These are phyloP conservation scores for Coemansia reversa DNA, from an alignment of 192 early-diverging fungal genomes.

Conservation along the genomic window DNA sequence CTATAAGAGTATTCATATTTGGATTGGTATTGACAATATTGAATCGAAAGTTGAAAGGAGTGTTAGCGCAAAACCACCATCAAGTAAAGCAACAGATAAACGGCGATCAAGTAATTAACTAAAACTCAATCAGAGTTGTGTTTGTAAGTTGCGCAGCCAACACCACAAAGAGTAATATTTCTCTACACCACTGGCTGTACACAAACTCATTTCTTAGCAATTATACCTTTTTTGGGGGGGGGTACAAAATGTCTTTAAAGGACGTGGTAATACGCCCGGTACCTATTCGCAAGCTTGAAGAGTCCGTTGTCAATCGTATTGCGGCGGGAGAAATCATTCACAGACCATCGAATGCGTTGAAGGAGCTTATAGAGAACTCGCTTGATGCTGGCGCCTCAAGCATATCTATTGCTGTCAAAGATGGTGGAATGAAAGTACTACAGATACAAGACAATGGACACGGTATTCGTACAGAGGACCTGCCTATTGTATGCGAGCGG, in stretches of 20 bases:
- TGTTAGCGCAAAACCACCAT: no score
- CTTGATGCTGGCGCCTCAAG: conserved; percentile 88
- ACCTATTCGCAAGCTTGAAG: conserved; percentile 79
- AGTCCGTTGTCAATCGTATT: conserved; percentile 90
- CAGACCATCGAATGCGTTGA: conserved; percentile 91
- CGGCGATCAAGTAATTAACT: no score
- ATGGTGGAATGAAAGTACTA: conserved; percentile 90
- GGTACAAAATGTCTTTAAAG: not conserved
- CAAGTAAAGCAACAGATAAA: no score
- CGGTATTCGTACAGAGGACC: conserved; percentile 89
- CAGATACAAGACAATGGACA: conserved; percentile 95
- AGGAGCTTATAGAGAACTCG: conserved; percentile 96
- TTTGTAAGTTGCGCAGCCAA: no score
- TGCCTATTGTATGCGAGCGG: conserved; percentile 88
- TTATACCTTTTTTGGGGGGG: no score
- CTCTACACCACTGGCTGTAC: no score
- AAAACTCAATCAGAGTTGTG: no score
- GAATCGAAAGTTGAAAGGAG: no score
- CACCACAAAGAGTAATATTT: no score
- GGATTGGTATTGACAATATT: not conserved
- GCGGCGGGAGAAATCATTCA: conserved; percentile 99
- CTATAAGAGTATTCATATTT: conserved; percentile 18
- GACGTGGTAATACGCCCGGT: conserved; percentile 11
- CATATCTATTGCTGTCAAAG: conserved; percentile 81
- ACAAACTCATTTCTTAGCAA: no score